A percentile compares a stretch with the other conserved stretches of the same genome.
phyloP scores from a whole-genome alignment of 192 early-diverging fungal genomes.

The Entomortierella parvispora region DNA sequence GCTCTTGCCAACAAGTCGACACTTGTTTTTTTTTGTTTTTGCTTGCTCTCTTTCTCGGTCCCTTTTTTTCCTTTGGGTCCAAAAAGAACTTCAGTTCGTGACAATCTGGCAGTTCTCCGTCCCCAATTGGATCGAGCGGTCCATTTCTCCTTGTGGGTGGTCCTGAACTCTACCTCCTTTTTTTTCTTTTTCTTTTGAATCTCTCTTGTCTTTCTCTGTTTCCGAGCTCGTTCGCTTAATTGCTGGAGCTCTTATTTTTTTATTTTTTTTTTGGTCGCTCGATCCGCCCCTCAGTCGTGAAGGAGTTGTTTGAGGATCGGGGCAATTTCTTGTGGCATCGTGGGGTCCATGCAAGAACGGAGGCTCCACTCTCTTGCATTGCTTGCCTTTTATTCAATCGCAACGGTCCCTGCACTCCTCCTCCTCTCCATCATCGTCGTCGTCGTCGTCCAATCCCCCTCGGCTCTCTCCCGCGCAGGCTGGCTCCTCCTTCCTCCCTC shows the following conservation, averaged over 20 bases:
- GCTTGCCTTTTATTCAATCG: not conserved
- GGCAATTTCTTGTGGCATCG: not conserved
- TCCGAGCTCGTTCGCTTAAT: too few species aligned
- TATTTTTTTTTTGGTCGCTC: not conserved
- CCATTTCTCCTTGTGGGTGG: not conserved
- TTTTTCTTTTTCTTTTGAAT: not conserved
- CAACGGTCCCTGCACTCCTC: not conserved
- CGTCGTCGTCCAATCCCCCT: not conserved
- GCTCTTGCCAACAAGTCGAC: too few species aligned
- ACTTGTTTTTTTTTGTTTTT: too few species aligned
- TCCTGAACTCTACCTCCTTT: not conserved
- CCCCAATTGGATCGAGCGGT: too few species aligned
- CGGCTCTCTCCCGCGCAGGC: too few species aligned
- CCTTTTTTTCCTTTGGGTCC: too few species aligned
- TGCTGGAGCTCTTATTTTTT: not conserved
- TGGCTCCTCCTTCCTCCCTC: not conserved
- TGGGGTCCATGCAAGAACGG: too few species aligned
- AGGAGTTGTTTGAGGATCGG: conserved; percentile 1
- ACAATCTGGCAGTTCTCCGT: too few species aligned
- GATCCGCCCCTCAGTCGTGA: not conserved
- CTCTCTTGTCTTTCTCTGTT: not conserved
- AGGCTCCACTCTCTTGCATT: not conserved
- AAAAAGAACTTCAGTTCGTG: too few species aligned
- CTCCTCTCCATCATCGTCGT: not conserved
- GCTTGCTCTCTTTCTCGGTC: too few species aligned